These are phyloP conservation scores for Vigna radiata DNA, from an alignment of 306 rosid genomes.

Conservation along the genomic window DNA sequence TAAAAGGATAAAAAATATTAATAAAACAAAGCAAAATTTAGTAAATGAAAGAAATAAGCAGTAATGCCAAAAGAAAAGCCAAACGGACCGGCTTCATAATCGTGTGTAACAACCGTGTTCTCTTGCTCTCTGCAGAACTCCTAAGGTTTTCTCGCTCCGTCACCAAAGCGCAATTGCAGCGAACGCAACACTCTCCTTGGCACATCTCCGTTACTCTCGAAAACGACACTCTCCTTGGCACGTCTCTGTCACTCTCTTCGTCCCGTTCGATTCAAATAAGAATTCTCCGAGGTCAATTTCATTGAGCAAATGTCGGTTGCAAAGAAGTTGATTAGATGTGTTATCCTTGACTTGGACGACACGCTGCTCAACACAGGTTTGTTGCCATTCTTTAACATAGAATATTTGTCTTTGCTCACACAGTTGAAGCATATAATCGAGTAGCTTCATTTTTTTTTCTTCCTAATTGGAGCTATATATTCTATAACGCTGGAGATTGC, in stretches of 20 bases:
- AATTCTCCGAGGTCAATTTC: not conserved
- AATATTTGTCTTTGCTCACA: not conserved
- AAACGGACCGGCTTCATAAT: too few species aligned
- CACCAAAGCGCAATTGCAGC: too few species aligned
- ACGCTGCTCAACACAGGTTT: slow-evolving; percentile 82
- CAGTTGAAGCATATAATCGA: slow-evolving; percentile 4
- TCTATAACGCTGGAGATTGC: slow-evolving; percentile 20
- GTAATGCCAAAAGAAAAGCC: too few species aligned
- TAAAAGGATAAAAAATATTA: too few species aligned
- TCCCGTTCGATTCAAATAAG: not conserved
- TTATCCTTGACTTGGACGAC: slow-evolving; percentile 92
- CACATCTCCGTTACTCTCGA: too few species aligned
- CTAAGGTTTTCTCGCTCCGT: too few species aligned
- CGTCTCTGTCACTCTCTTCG: not conserved
- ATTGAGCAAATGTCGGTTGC: slow-evolving; percentile 50
- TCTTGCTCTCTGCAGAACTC: too few species aligned
- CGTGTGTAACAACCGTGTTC: too few species aligned
- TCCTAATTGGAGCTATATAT: not conserved
- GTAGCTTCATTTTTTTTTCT: not conserved
- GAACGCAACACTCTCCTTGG: too few species aligned
- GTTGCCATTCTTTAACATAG: too few species aligned
- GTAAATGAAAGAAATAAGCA: too few species aligned
- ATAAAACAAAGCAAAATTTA: too few species aligned
- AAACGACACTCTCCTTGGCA: not conserved
- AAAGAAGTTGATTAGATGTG: slow-evolving; percentile 60